Percentiles rank a stretch among this genome's conserved stretches.
Evolutionary conservation across 2,329 filamentous ascomycete species (phyloP).

Genomic region (Paecilomyces dactylethromorphus): DNA sequence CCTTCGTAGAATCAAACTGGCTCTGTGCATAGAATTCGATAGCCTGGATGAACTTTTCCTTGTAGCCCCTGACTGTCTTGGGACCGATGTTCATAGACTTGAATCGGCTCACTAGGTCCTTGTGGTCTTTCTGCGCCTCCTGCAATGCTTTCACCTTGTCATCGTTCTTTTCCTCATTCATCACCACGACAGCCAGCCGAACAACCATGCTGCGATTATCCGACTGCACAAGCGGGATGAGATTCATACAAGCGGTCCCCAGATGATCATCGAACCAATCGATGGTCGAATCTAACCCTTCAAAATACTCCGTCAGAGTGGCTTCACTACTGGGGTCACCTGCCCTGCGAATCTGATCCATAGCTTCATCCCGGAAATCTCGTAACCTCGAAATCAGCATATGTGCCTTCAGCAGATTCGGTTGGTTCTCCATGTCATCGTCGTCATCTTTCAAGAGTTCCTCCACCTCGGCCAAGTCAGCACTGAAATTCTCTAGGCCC

Average conservation of each 20-base stretch:
- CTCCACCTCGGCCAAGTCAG: slow-evolving; percentile 69
- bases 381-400: slow-evolving; percentile 86
- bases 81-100: slow-evolving; percentile 92
- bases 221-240: slow-evolving; percentile 78
- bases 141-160: slow-evolving; percentile 84
- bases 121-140: slow-evolving; percentile 91
- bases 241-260: slow-evolving; percentile 77
- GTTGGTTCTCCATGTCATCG: slow-evolving; percentile 79
- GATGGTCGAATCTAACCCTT: slow-evolving; percentile 75
- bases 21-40: slow-evolving; percentile 67
- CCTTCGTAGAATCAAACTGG: slow-evolving; percentile 65
- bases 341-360: slow-evolving; percentile 85
- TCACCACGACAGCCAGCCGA: slow-evolving; percentile 82
- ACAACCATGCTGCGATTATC: slow-evolving; percentile 89
- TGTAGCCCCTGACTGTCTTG: slow-evolving; percentile 89
- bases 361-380: slow-evolving; percentile 91
- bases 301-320: slow-evolving; percentile 86
- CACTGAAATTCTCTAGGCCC: slow-evolving; percentile 81
- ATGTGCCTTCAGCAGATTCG: slow-evolving; percentile 81
- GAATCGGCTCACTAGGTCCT: slow-evolving; percentile 87
- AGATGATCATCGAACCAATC: slow-evolving; percentile 96
- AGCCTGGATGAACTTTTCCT: slow-evolving; percentile 83
- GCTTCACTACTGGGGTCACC: slow-evolving; percentile 67
- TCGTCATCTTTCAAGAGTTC: slow-evolving; percentile 76
- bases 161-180: slow-evolving; percentile 95